phyloP scores from a whole-genome alignment of 345 rosid species.

The Brassica incana region DNA sequence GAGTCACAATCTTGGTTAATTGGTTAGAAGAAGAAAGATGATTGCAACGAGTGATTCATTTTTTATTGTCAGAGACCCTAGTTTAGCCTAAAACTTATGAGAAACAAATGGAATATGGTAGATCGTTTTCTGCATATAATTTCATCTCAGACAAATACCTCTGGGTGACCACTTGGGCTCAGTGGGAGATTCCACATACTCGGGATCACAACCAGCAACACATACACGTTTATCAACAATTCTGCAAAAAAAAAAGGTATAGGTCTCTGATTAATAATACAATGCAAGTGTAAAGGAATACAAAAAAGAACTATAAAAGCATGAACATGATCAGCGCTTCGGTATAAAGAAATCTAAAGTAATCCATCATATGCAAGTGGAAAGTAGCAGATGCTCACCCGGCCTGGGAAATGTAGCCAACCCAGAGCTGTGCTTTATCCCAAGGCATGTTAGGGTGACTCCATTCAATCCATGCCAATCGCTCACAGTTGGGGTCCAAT shows the following conservation, averaged over 20 bases:
- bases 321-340: not conserved
- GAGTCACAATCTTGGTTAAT: constrained; percentile 1
- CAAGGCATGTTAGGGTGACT: constrained; percentile 93
- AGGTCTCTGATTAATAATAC: constrained; percentile 1
- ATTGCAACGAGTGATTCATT: not conserved
- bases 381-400: constrained; percentile 53
- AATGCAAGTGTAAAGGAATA: not conserved
- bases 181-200: constrained; percentile 78
- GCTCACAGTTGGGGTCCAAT: constrained; percentile 61
- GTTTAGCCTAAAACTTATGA: not conserved
- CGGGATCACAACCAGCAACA: constrained; percentile 77
- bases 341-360: not conserved
- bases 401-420: constrained; percentile 74
- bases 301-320: not conserved
- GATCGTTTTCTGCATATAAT: not conserved
- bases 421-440: constrained; percentile 95
- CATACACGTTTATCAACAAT: constrained; percentile 61
- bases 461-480: constrained; percentile 94
- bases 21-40: not conserved
- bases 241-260: constrained; percentile 43
- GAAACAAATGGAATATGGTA: not conserved
- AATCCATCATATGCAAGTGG: not conserved
- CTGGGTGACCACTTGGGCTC: constrained; percentile 93
- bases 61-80: not conserved
- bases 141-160: constrained; percentile 47